phyloP scores from a whole-genome alignment of 257 asterid species.

The Phtheirospermum japonicum region DNA sequence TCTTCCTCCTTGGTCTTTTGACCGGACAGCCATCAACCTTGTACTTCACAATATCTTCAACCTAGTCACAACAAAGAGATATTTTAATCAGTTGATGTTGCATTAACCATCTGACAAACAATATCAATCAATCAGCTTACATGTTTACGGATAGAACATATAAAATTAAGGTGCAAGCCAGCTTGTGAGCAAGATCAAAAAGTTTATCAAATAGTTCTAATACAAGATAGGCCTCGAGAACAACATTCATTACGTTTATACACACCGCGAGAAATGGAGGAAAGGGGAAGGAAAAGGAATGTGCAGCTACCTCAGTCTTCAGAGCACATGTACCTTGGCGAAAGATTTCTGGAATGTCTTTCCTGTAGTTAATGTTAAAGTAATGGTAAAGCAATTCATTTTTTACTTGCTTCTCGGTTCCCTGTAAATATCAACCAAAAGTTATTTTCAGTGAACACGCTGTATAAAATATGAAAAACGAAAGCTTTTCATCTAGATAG shows the following conservation, averaged over 20 bases:
- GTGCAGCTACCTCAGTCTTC: slow-evolving; percentile 55
- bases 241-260: slow-evolving; percentile 2
- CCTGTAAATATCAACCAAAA: slow-evolving; percentile 37
- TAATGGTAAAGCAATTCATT: slow-evolving; percentile 72
- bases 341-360: slow-evolving; percentile 59
- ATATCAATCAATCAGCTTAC: slow-evolving; percentile 4
- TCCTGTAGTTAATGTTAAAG: slow-evolving; percentile 73
- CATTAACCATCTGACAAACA: slow-evolving; percentile 15
- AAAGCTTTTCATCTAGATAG: no score
- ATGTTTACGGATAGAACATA: background rate
- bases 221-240: background rate
- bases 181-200: slow-evolving; percentile 19
- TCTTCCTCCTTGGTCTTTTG: slow-evolving; percentile 55
- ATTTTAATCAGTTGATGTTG: slow-evolving; percentile 7
- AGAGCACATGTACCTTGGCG: slow-evolving; percentile 90
- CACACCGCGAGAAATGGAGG: background rate
- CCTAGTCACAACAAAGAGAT: slow-evolving; percentile 34
- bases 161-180: background rate
- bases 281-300: slow-evolving; percentile 1
- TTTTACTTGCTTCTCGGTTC: slow-evolving; percentile 63
- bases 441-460: background rate
- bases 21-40: slow-evolving; percentile 65
- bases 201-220: background rate
- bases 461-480: background rate
- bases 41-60: slow-evolving; percentile 68